phyloP scores from a whole-genome alignment of 352 stramenopile genomes.

The Globisporangium barbulae region DNA sequence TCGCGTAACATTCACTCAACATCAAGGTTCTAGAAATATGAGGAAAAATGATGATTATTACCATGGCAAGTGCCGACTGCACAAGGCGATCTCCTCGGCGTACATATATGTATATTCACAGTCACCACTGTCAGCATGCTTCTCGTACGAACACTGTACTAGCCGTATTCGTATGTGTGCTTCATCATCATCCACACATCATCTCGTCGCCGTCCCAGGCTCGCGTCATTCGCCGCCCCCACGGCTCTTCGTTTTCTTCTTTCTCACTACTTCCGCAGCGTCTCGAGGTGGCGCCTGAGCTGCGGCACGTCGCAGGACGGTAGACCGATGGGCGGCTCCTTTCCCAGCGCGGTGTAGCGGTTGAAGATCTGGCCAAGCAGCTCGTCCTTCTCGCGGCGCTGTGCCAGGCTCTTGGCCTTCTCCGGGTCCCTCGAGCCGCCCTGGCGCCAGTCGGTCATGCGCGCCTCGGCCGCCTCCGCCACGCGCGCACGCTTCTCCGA shows the following conservation, averaged over 20 bases:
- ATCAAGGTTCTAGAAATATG: too few relatives aligned
- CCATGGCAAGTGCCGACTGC: too few relatives aligned
- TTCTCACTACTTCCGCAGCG: slow-evolving; percentile 28
- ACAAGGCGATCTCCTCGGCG: too few relatives aligned
- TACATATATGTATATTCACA: too few relatives aligned
- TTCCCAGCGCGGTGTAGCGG: slow-evolving; percentile 66
- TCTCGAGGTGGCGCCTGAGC: slow-evolving; percentile 73
- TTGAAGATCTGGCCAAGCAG: slow-evolving; percentile 81
- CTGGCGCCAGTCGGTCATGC: slow-evolving; percentile 75
- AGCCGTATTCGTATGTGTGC: too few relatives aligned
- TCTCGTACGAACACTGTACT: too few relatives aligned
- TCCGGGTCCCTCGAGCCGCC: slow-evolving; percentile 55
- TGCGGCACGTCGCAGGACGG: slow-evolving; percentile 75
- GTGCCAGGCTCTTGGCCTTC: slow-evolving; percentile 57
- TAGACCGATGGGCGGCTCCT: slow-evolving; percentile 79
- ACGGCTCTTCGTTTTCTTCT: not conserved
- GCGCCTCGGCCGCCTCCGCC: slow-evolving; percentile 62
- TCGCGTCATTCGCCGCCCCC: not conserved
- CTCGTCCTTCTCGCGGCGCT: slow-evolving; percentile 82
- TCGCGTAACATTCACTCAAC: not conserved
- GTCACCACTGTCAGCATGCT: too few relatives aligned
- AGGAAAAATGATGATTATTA: too few relatives aligned
- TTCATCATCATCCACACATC: not conserved
- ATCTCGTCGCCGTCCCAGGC: not conserved
- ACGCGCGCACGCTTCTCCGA: slow-evolving; percentile 65